Evolutionary conservation across 805 yeast genomes (phyloP), one percentile per base, ranked within the genome.

Genomic region (Candida bentonensis): DNA sequence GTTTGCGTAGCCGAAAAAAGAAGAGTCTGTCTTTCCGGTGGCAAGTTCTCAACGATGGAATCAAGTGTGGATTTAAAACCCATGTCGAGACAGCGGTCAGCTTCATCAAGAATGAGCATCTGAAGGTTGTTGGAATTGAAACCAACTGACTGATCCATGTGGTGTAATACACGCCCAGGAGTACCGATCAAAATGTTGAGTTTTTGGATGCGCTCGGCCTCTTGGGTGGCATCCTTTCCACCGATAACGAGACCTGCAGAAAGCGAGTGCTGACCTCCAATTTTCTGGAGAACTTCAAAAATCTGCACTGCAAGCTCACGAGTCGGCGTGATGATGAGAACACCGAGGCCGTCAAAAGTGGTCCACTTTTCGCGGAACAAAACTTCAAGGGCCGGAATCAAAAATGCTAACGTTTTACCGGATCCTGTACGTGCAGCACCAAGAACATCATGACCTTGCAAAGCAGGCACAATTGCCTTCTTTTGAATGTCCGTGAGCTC

Each of bases 161-260:
- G 96, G 58, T 87, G 96, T 40, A 88, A 67, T 17, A 87, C 63
- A 59, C 96, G 70, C 2, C 96, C 96, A 0, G 96, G 96, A 0
- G 96, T 87, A 13, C 95, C 92, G 25, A 87, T 81, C 45, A 87
- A 66, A 39, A 87, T 82, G 60, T 87, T 88, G 63, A 87, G 79
- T 51, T 73, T 73, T 0, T 80, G 73, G 4, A 87, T 74, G 58
- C 96, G 73, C 43, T 84, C 95, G 49, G 75, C 74, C 60, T 87
- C 96, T 53, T 71, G 82, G 47, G 75, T 73, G 23, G 82, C 82
- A 57, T 86, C 95, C 58, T 88, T 86, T 30, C 96, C 96, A 42
- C 96, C 96, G 54, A 88, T 87, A 9, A 88, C 89, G 47, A 87
- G 67, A 47, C 95, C 96, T 0, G 95, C 95, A 4, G 94, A 81